These are phyloP conservation scores for Mortierella antarctica DNA, from an alignment of 192 early-diverging fungal genomes.

Conservation along the genomic window DNA sequence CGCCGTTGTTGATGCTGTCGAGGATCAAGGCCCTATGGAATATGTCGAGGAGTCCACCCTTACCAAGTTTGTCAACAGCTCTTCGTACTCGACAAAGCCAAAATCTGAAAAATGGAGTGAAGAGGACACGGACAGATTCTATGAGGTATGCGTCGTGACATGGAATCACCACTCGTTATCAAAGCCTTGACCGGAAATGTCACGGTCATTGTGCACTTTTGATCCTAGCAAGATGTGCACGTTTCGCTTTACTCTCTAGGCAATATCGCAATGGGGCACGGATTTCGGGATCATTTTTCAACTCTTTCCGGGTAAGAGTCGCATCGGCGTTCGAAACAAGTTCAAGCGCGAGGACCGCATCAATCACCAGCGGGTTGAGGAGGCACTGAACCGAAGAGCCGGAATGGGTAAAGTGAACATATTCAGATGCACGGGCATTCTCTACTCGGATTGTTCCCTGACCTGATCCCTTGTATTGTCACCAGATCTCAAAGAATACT, in stretches of 20 bases:
- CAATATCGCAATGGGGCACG: constrained; percentile 58
- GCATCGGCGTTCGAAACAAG: constrained; percentile 53
- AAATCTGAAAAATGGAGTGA: constrained; percentile 49
- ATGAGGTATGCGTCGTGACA: constrained; percentile 17
- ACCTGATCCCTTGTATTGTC: neutral
- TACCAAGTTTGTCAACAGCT: constrained; percentile 48
- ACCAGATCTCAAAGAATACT: constrained; percentile 40
- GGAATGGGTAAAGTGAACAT: constrained; percentile 45
- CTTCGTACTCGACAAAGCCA: constrained; percentile 23
- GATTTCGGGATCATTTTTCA: constrained; percentile 57
- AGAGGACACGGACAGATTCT: constrained; percentile 55
- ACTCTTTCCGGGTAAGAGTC: constrained; percentile 47
- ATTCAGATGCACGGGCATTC: neutral
- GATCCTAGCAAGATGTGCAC: neutral
- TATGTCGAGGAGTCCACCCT: constrained; percentile 51
- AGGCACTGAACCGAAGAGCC: constrained; percentile 29
- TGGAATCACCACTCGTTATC: too few relatives aligned
- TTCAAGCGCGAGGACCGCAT: constrained; percentile 54
- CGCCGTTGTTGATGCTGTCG: constrained; percentile 29
- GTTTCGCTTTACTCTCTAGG: constrained; percentile 21
- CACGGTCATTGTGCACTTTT: too few relatives aligned
- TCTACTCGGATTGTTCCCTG: neutral
- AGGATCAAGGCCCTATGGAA: constrained; percentile 36
- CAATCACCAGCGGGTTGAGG: constrained; percentile 37
- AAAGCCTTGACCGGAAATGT: too few relatives aligned